These are phyloP conservation scores for Pestalotiopsis sp. DNA, from an alignment of 2,329 filamentous ascomycete species.

Conservation along the genomic window DNA sequence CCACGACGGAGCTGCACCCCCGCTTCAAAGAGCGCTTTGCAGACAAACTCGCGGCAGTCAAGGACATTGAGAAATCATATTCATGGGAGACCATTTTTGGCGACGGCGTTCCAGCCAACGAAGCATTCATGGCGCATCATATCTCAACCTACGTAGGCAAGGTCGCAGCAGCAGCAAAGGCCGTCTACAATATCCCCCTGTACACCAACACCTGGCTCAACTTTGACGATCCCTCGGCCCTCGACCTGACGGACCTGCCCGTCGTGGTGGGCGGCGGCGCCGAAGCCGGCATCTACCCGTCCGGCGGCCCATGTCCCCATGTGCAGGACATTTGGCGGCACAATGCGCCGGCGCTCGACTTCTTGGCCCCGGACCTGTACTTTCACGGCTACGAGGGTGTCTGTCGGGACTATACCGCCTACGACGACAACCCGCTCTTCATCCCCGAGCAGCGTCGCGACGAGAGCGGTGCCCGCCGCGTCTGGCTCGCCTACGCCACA, in stretches of 20 bases:
- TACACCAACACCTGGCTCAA: constrained; percentile 16
- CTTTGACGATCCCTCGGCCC: constrained; percentile 17
- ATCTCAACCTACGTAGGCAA: constrained; percentile 14
- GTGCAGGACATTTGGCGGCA: constrained; percentile 32
- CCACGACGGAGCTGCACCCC: constrained; percentile 27
- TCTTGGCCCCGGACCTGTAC: constrained; percentile 51
- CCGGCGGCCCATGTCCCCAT: constrained; percentile 22
- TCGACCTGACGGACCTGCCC: constrained; percentile 30
- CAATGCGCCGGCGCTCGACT: constrained; percentile 39
- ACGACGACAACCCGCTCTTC: constrained; percentile 38
- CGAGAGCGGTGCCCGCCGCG: constrained; percentile 35
- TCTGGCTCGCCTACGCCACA: constrained; percentile 39
- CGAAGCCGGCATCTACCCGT: constrained; percentile 24
- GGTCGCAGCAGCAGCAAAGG: constrained; percentile 5
- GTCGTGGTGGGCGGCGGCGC: constrained; percentile 23
- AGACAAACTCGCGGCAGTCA: constrained; percentile 17
- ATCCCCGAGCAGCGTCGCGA: constrained; percentile 46
- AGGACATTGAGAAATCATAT: constrained; percentile 2
- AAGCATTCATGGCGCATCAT: constrained; percentile 14
- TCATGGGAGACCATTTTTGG: constrained; percentile 39
- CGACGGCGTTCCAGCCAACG: constrained; percentile 1
- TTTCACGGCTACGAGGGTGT: constrained; percentile 47
- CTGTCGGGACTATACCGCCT: constrained; percentile 40
- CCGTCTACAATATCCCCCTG: constrained; percentile 12
- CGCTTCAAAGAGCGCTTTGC: constrained; percentile 31